A percentile compares a stretch with the other conserved stretches of the same genome.
phyloP scores from a whole-genome alignment of 208 protist species.

The Baffinella frigidus region DNA sequence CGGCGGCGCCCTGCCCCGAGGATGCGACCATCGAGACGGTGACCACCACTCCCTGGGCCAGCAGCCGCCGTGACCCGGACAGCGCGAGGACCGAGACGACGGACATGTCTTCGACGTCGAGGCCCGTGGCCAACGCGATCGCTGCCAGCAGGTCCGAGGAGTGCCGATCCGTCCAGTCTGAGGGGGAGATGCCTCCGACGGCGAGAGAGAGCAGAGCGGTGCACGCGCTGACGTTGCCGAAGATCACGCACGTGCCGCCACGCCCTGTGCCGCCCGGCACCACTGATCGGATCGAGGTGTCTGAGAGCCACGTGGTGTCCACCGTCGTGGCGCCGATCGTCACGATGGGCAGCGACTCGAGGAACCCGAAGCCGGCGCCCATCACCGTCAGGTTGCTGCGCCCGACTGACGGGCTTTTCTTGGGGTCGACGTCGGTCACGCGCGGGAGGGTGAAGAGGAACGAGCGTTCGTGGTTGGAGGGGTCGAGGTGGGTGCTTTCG shows the following conservation, averaged over 20 bases:
- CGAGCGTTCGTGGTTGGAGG: not conserved
- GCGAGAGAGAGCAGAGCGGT: not conserved
- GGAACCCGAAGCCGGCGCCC: not conserved
- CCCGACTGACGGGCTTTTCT: not conserved
- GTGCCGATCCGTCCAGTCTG: not conserved
- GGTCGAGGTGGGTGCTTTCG: too few species aligned
- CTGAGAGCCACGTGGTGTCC: not conserved
- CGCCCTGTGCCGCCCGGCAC: not conserved
- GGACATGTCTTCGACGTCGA: not conserved
- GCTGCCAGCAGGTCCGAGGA: not conserved
- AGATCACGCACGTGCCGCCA: not conserved
- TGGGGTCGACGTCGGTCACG: not conserved
- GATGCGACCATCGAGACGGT: too few species aligned
- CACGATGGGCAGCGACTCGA: not conserved
- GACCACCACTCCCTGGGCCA: too few species aligned
- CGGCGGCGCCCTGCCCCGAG: too few species aligned
- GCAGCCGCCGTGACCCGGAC: not conserved
- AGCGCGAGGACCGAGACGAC: not conserved
- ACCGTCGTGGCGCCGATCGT: not conserved
- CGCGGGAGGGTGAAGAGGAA: not conserved
- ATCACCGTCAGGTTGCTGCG: not conserved
- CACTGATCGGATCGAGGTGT: not conserved
- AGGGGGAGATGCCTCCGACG: not conserved
- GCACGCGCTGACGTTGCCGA: not conserved
- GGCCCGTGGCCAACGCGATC: not conserved